phyloP scores from a whole-genome alignment of 345 rosid genomes.

The Pugionium cornutum region DNA sequence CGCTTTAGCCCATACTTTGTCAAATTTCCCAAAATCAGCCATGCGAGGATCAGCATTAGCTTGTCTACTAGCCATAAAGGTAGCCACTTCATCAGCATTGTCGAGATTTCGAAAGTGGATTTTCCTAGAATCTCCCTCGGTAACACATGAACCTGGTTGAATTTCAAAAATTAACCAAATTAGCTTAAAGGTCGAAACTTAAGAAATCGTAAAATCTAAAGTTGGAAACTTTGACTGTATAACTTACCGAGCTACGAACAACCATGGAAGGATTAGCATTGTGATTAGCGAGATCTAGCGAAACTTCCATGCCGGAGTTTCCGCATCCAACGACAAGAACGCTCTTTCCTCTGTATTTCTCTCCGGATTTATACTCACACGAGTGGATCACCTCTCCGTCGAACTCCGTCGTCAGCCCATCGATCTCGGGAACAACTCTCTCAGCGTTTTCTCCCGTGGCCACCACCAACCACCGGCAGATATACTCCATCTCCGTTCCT shows the following conservation, averaged over 20 bases:
- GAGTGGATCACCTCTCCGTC: conserved; percentile 69
- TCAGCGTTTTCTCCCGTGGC: conserved; percentile 98
- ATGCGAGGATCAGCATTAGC: conserved; percentile 52
- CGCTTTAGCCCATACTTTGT: conserved; percentile 61
- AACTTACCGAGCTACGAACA: conserved; percentile 81
- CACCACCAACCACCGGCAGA: conserved; percentile 90
- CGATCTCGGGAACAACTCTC: conserved; percentile 65
- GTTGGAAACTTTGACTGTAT: not conserved
- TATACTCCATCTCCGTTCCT: conserved; percentile 65
- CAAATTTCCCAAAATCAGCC: conserved; percentile 58
- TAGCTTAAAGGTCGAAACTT: not conserved
- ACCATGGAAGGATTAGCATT: conserved; percentile 77
- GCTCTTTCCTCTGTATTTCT: conserved; percentile 59
- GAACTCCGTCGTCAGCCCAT: conserved; percentile 64
- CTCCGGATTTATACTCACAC: conserved; percentile 75
- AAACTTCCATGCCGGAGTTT: conserved; percentile 95
- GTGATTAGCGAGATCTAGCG: conserved; percentile 86
- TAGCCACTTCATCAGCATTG: conserved; percentile 66
- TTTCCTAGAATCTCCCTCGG: conserved; percentile 65
- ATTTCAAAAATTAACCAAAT: not conserved
- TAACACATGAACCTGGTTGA: conserved; percentile 61
- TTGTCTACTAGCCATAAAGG: conserved; percentile 81
- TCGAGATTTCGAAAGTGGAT: conserved; percentile 59
- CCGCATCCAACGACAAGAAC: conserved; percentile 96
- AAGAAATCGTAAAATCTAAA: not conserved